phyloP scores from a whole-genome alignment of 192 early-diverging fungal species.

The Obelidium mucronatum region DNA sequence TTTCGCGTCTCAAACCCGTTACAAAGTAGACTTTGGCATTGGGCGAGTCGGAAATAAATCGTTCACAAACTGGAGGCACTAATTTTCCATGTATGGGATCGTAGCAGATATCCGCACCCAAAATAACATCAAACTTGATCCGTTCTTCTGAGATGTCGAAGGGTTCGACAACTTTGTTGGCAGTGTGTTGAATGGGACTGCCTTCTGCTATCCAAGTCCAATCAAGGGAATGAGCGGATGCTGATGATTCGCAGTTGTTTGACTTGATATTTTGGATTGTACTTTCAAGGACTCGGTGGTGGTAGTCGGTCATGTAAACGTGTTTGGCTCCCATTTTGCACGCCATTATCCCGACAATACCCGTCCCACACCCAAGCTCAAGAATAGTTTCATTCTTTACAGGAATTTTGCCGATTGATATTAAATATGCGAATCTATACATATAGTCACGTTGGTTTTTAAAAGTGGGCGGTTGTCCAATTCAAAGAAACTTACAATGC shows the following conservation, averaged over 20 bases:
- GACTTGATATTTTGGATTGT: neutral
- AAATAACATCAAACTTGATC: conserved; percentile 16
- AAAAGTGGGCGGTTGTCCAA: no score
- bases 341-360: conserved; percentile 25
- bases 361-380: conserved; percentile 31
- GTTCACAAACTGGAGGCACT: conserved; percentile 31
- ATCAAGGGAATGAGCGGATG: conserved; percentile 9
- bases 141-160: neutral
- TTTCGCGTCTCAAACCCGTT: neutral
- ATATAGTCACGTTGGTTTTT: neutral
- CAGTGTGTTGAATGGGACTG: neutral
- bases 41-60: neutral
- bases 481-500: conserved; percentile 4
- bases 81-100: conserved; percentile 22
- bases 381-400: conserved; percentile 9
- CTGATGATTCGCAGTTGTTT: conserved; percentile 5
- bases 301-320: conserved; percentile 31
- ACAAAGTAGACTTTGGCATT: conserved; percentile 11
- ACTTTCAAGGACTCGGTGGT: conserved; percentile 2
- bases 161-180: neutral
- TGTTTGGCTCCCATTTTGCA: conserved; percentile 11
- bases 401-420: conserved; percentile 5
- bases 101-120: conserved; percentile 30
- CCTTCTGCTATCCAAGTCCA: conserved; percentile 27
- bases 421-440: conserved; percentile 10